Evolutionary conservation across 768 basidiomycete genomes (phyloP).

Genomic region (Mycena indigotica): DNA sequence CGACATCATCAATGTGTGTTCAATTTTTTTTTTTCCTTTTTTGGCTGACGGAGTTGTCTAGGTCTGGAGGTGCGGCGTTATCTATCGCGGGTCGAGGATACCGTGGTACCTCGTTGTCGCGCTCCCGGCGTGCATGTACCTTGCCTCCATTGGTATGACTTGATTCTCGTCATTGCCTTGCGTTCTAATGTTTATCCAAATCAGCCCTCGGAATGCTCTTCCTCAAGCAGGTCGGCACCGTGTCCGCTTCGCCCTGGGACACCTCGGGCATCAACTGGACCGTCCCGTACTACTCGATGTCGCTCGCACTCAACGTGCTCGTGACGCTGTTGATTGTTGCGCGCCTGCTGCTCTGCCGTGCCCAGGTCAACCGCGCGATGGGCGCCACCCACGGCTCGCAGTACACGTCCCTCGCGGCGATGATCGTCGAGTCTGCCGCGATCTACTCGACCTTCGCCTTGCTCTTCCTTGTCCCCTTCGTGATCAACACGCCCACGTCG

Average conservation of each 20-base stretch:
- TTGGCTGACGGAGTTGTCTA: neutral
- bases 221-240: conserved; percentile 11
- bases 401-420: conserved; percentile 31
- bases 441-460: conserved; percentile 29
- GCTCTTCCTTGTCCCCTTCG: conserved; percentile 32
- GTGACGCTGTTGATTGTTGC: conserved; percentile 34
- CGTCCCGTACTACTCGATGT: conserved; percentile 31
- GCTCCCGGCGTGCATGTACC: conserved; percentile 8
- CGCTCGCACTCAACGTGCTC: conserved; percentile 35
- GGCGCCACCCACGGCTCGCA: conserved; percentile 25
- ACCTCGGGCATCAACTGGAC: conserved; percentile 19
- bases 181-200: neutral
- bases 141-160: conserved; percentile 4
- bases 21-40: neutral
- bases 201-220: conserved; percentile 2
- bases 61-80: conserved; percentile 17
- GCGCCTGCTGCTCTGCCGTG: conserved; percentile 29
- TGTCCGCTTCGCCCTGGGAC: conserved; percentile 11
- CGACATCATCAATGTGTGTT: neutral
- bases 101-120: conserved; percentile 8
- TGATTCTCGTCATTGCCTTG: neutral
- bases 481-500: neutral
- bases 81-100: conserved; percentile 4
- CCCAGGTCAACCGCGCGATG: conserved; percentile 18
- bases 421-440: conserved; percentile 40